Base-by-base conservation (phyloP, 495 filamentous ascomycete genomes). In the Neurospora discreta region DNA sequence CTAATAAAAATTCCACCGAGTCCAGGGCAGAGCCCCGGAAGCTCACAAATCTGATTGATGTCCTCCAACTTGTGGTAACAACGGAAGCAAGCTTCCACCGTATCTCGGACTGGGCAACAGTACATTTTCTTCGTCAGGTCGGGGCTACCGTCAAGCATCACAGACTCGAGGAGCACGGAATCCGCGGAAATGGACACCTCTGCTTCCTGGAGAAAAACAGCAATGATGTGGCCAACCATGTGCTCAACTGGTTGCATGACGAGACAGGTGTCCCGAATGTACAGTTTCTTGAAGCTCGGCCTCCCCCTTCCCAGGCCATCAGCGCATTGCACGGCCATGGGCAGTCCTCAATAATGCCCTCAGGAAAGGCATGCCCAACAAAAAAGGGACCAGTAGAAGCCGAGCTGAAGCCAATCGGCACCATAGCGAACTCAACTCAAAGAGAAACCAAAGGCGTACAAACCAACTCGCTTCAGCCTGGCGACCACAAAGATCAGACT, bases 141-240 rank as follows among this genome's bases (percentile, higher is more conserved):
- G 88, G 88, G 3, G 83, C 87, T 2, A 38, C 75, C 5, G 80
- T 83, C 7, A 77, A 86, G 69, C 81, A 83, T 70, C 42, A 86
- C 68, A 76, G 85, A 68, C 80, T 90, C 70, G 77, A 73, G 0
- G 78, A 86, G 74, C 68, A 73, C 9, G 83, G 84, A 0, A 84
- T 89, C 36, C 73, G 80, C 40, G 88, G 89, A 2, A 90, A 90
- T 75, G 88, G 84, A 11, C 87, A 90, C 77, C 81, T 90, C 76
- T 80, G 85, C 69, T 88, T 88, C 72, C 77, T 90, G 73, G 88
- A 90, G 80, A 87, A 83, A 81, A 90, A 90, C 70, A 89, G 83
- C 73, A 78, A 85, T 68, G 74, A 79, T 5, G 82, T 88, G 70
- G 86, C 86, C 3, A 75, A 69, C 10, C 70, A 79, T 33, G 68